Evolutionary conservation across 495 filamentous ascomycete genomes (phyloP), one percentile per base, ranked within the genome.

Genomic region (Penicillium cataractarum): DNA sequence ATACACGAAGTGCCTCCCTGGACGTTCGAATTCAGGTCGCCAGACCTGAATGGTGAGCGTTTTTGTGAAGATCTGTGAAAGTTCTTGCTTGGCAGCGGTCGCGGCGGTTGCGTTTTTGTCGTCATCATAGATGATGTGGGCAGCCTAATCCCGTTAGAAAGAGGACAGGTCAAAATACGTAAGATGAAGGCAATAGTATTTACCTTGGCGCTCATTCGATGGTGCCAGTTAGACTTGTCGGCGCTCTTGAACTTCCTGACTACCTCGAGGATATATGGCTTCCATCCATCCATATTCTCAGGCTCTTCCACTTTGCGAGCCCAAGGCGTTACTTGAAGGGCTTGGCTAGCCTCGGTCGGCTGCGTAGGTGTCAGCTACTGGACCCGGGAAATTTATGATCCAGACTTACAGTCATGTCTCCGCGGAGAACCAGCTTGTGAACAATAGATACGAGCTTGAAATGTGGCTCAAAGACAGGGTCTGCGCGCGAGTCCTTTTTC

Each of bases 171-270:
- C 42, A 22, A 39, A 21, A 7, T 17, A 29, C 19, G 0, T 0
- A n/a, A n/a, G 17, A 2, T 15, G 9, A 13, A 2, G 35, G 9
- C 13, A n/a, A 35, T 13, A 9, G 12, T 32, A 55, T 21, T 55
- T 74, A 84, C 87, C 35, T 93, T 87, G 51, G 86, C 84, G 63
- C 90, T 89, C 80, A 99, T 92, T 2, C 95, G 90, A 68, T 99
- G 95, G 71, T 99, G 95, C 95, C 95, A 99, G 68, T 96, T 92
- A 4, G 90, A 88, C 76, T 97, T 97, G 69, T 99, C 95, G 24
- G 91, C 92, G 51, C 85, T 86, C 61, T 91, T 89, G 55, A 98
- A 83, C 53, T 85, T 84, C 55, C 86, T 88, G 51, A 98, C 76
- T 3, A 89, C 85, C 53, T 86, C 81, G 10, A 95, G 82, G 26